Conservation (phyloP, 2,329 filamentous ascomycete genomes). For the Exophiala calicioides region DNA sequence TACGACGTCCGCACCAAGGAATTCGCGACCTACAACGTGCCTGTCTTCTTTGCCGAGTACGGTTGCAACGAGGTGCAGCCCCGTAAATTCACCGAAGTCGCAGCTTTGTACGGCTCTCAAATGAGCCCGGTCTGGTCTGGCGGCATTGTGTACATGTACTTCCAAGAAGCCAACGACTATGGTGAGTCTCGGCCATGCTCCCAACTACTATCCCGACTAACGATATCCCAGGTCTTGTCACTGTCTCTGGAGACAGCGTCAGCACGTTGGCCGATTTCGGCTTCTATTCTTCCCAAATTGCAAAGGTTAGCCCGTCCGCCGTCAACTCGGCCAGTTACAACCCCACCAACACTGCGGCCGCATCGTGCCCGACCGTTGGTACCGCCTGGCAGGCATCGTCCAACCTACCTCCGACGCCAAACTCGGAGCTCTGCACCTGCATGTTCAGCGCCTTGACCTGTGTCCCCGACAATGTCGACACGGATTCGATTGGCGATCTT, state of each 20-base stretch:
- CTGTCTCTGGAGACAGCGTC: slow-evolving; percentile 66
- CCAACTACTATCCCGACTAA: slow-evolving; percentile 26
- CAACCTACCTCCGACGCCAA: slow-evolving; percentile 77
- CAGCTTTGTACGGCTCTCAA: slow-evolving; percentile 71
- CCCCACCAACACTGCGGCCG: slow-evolving; percentile 68
- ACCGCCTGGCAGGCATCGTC: slow-evolving; percentile 69
- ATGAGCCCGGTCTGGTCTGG: slow-evolving; percentile 92
- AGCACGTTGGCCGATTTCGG: slow-evolving; percentile 73
- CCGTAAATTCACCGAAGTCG: slow-evolving; percentile 83
- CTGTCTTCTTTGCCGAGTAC: slow-evolving; percentile 98
- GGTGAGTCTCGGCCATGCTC: slow-evolving; percentile 51
- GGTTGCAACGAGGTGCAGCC: slow-evolving; percentile 78
- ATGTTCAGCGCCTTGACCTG: slow-evolving; percentile 77
- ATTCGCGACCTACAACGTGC: slow-evolving; percentile 85
- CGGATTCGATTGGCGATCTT: slow-evolving; percentile 63
- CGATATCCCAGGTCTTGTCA: slow-evolving; percentile 43
- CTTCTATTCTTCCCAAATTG: slow-evolving; percentile 69
- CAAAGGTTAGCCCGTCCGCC: slow-evolving; percentile 63
- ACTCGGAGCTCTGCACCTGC: slow-evolving; percentile 78
- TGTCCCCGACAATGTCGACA: slow-evolving; percentile 60
- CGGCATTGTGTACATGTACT: slow-evolving; percentile 99
- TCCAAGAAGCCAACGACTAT: slow-evolving; percentile 86
- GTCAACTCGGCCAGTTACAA: slow-evolving; percentile 69
- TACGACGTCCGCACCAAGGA: slow-evolving; percentile 82
- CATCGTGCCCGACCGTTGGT: slow-evolving; percentile 68